These are phyloP conservation scores for Phaseolus coccineus DNA, from an alignment of 331 rosid genomes.

Conservation along the genomic window DNA sequence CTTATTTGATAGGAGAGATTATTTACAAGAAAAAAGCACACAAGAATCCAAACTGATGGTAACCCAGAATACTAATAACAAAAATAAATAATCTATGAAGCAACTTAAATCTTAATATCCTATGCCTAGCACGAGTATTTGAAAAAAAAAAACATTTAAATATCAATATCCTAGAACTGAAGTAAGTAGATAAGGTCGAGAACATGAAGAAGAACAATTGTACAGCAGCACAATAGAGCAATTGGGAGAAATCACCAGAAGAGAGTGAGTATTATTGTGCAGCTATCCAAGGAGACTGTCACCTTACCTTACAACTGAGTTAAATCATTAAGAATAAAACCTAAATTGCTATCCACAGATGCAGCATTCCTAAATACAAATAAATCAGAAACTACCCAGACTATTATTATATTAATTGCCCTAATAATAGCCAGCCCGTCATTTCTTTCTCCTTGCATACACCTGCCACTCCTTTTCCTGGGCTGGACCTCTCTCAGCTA, in stretches of 20 bases:
- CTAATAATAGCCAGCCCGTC: not conserved
- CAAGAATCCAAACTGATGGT: not conserved
- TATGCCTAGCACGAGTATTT: too few species aligned
- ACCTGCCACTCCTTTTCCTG: not conserved
- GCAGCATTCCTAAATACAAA: not conserved
- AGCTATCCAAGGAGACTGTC: not conserved
- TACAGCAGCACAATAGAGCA: not conserved
- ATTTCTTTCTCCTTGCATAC: not conserved
- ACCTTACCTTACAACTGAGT: conserved; percentile 12
- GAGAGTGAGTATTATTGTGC: not conserved
- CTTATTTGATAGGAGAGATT: conserved; percentile 14
- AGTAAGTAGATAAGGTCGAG: not conserved
- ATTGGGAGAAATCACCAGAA: not conserved
- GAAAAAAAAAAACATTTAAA: too few species aligned
- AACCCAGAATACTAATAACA: conserved; percentile 25
- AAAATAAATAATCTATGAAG: conserved; percentile 29
- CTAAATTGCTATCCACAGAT: not conserved
- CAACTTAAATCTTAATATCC: conserved; percentile 23
- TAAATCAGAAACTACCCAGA: not conserved
- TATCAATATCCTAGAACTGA: conserved; percentile 1
- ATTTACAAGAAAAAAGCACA: conserved; percentile 10
- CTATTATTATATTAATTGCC: not conserved
- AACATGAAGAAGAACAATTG: not conserved
- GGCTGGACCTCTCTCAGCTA: not conserved
- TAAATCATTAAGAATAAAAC: not conserved